Evolutionary conservation across 148 eudicot species (phyloP).

Genomic region (Chenopodium berlandieri): DNA sequence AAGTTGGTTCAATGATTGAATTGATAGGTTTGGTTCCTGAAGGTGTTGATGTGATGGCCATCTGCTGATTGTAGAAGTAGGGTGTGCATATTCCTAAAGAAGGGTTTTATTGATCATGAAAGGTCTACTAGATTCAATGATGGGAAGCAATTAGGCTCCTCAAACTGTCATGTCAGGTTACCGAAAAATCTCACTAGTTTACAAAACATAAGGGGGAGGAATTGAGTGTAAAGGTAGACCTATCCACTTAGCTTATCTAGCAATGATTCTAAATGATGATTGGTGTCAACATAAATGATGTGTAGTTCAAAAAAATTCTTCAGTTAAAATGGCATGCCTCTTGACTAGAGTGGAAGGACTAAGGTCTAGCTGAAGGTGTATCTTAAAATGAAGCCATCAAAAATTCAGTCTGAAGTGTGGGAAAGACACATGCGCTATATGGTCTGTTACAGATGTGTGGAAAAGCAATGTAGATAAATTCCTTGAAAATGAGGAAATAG

Average conservation of each 20-base stretch:
- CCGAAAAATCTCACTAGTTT: not conserved
- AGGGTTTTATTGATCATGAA: not conserved
- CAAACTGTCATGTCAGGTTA: not conserved
- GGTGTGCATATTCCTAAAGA: not conserved
- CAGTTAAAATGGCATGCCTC: not conserved
- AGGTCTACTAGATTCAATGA: not conserved
- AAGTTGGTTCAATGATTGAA: not conserved
- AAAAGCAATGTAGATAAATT: not conserved
- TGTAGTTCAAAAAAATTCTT: conserved; percentile 6
- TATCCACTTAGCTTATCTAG: not conserved
- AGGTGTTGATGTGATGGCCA: too few species aligned
- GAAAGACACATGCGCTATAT: not conserved
- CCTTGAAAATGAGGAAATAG: not conserved
- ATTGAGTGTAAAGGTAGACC: too few species aligned
- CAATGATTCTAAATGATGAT: not conserved
- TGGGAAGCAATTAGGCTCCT: not conserved
- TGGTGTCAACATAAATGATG: not conserved
- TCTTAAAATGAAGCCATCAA: too few species aligned
- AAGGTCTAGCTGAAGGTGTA: too few species aligned
- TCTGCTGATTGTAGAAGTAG: too few species aligned
- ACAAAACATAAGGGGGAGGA: too few species aligned
- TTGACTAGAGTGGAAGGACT: not conserved
- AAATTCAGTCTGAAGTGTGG: too few species aligned
- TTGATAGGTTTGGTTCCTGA: not conserved
- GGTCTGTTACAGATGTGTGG: not conserved